phyloP scores from a whole-genome alignment of 306 rosid genomes.

The Albizia julibrissin region DNA sequence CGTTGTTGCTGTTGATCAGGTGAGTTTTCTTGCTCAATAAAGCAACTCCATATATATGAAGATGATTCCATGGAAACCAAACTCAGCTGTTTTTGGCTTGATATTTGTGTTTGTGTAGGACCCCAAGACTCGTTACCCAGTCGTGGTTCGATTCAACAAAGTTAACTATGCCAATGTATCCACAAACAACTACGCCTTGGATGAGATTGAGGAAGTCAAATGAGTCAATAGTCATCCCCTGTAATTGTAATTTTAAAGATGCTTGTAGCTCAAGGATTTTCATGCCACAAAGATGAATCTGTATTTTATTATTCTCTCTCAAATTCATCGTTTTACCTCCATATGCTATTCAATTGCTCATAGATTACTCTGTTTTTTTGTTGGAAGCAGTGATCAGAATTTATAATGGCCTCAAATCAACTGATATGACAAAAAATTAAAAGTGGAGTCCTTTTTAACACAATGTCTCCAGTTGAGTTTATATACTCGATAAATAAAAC shows the following conservation, averaged over 20 bases:
- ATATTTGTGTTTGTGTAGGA: conserved; percentile 45
- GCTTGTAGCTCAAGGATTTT: conserved; percentile 27
- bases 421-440: background rate
- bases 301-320: conserved; percentile 48
- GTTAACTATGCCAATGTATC: conserved; percentile 79
- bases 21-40: conserved; percentile 11
- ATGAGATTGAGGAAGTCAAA: conserved; percentile 66
- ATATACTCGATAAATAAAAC: background rate
- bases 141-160: conserved; percentile 76
- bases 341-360: conserved; percentile 7
- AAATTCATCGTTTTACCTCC: conserved; percentile 18
- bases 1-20: conserved; percentile 83
- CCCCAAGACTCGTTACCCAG: conserved; percentile 71
- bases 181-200: conserved; percentile 80
- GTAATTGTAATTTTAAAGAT: conserved; percentile 34
- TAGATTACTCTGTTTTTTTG: background rate
- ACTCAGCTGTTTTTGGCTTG: background rate
- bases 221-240: conserved; percentile 39
- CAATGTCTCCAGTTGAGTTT: background rate
- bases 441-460: background rate
- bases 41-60: background rate
- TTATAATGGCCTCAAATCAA: background rate
- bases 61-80: background rate
- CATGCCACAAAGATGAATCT: conserved; percentile 28
- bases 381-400: background rate